phyloP scores from a whole-genome alignment of 176 grass and related monocot genomes.

The Bonia amplexicaulis region DNA sequence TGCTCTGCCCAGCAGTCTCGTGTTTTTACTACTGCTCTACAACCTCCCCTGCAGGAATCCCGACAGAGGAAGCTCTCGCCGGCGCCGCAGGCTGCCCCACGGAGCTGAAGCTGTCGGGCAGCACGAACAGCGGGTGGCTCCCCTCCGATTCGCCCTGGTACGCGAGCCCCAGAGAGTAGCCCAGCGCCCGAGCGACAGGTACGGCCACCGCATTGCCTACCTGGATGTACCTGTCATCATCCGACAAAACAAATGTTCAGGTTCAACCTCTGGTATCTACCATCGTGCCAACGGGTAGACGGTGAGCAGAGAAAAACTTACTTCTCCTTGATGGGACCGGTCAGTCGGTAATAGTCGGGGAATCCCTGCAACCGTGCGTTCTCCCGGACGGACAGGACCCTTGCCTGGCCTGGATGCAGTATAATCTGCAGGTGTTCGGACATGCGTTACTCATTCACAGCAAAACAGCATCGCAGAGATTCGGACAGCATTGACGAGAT shows the following conservation, averaged over 20 bases:
- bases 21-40: background rate
- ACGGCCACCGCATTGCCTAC: constrained; percentile 48
- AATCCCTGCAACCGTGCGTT: constrained; percentile 91
- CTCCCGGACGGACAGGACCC: constrained; percentile 64
- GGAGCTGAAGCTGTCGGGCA: constrained; percentile 28
- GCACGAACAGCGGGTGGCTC: background rate
- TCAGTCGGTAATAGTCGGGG: constrained; percentile 60
- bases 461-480: background rate
- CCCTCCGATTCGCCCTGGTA: constrained; percentile 29
- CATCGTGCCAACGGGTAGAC: too few relatives aligned
- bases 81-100: background rate
- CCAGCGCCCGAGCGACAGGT: constrained; percentile 41
- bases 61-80: background rate
- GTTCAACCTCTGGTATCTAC: background rate
- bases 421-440: constrained; percentile 35
- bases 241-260: background rate
- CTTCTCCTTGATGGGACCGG: constrained; percentile 58
- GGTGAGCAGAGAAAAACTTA: background rate
- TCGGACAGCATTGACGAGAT: background rate
- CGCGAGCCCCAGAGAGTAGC: constrained; percentile 34
- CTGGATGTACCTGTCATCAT: constrained; percentile 41
- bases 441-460: background rate
- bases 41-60: constrained; percentile 29
- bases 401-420: constrained; percentile 61
- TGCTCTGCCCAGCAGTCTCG: background rate